phyloP scores from a whole-genome alignment of 1,284 basidiomycete genomes.

The Boletus sp. region DNA sequence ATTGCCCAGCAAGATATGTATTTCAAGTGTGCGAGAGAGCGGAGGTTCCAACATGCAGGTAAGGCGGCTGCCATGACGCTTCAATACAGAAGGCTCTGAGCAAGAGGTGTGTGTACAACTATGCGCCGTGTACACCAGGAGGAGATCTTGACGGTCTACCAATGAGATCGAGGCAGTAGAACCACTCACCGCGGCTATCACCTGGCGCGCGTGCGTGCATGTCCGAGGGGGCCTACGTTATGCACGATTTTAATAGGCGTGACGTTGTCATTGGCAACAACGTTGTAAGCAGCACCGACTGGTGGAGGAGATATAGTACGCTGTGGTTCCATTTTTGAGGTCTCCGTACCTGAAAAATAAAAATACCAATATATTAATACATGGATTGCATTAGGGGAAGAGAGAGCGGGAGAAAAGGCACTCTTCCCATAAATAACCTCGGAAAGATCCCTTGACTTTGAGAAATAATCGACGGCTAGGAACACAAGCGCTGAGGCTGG shows the following conservation, averaged over 20 bases:
- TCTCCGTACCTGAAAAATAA: no score
- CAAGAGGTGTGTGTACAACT: background rate
- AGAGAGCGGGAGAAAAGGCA: background rate
- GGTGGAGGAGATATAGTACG: background rate
- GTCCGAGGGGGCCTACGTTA: no score
- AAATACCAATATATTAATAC: background rate
- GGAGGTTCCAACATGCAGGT: background rate
- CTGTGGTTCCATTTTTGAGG: background rate
- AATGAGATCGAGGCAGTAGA: slow-evolving; percentile 4
- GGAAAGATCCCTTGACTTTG: background rate
- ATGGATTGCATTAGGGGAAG: background rate
- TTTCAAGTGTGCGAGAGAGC: slow-evolving; percentile 1
- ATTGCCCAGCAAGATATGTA: slow-evolving; percentile 2
- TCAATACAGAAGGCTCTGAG: slow-evolving; percentile 1
- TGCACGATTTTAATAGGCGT: background rate
- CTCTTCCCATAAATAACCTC: slow-evolving; percentile 4
- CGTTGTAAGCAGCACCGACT: background rate
- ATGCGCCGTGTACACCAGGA: slow-evolving; percentile 3
- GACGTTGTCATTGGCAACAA: slow-evolving; percentile 14
- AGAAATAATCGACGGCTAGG: slow-evolving; percentile 3
- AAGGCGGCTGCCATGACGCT: slow-evolving; percentile 9
- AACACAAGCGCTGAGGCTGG: background rate
- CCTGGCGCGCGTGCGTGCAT: slow-evolving; percentile 1
- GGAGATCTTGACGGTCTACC: slow-evolving; percentile 2
- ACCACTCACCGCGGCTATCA: slow-evolving; percentile 15